A percentile compares a stretch with the other conserved stretches of the same genome.
Conservation (phyloP, 495 filamentous ascomycete species). For the Lophium mytilinum region DNA sequence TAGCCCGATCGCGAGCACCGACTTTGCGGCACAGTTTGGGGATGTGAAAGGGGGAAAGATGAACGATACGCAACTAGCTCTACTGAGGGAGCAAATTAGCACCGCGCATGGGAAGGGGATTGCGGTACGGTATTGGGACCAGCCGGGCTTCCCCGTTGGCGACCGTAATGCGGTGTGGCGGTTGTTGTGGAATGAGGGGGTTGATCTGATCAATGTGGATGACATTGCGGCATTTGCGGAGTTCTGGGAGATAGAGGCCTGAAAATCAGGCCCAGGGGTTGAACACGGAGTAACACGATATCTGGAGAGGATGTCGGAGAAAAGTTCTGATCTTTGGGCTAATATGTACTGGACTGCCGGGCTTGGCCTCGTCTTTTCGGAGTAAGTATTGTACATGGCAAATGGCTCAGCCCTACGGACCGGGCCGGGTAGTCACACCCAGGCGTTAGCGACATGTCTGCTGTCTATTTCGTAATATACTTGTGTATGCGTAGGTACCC, state of each 20-base stretch:
- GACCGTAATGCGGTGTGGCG: slow-evolving; percentile 34
- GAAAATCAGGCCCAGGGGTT: not conserved
- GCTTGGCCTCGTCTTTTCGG: too few relatives aligned
- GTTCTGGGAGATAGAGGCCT: slow-evolving; percentile 28
- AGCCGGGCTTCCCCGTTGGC: slow-evolving; percentile 32
- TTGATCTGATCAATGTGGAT: slow-evolving; percentile 36
- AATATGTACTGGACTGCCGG: too few relatives aligned
- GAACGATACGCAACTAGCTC: slow-evolving; percentile 28
- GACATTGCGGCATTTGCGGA: slow-evolving; percentile 35
- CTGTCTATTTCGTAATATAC: too few relatives aligned
- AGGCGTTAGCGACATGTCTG: too few relatives aligned
- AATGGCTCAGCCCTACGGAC: too few relatives aligned
- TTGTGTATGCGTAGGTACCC: too few relatives aligned
- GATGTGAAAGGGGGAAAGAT: slow-evolving; percentile 32
- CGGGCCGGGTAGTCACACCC: too few relatives aligned
- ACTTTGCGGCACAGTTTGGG: slow-evolving; percentile 22
- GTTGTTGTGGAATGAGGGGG: slow-evolving; percentile 29
- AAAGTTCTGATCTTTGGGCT: too few relatives aligned
- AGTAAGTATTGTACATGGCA: too few relatives aligned
- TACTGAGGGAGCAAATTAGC: slow-evolving; percentile 27
- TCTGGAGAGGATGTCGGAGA: too few relatives aligned
- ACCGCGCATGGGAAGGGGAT: slow-evolving; percentile 36
- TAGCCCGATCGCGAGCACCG: slow-evolving; percentile 26
- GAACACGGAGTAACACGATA: not conserved
- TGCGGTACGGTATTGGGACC: slow-evolving; percentile 33